Base-by-base conservation (phyloP, 345 rosid species). In the Durio zibethinus region DNA sequence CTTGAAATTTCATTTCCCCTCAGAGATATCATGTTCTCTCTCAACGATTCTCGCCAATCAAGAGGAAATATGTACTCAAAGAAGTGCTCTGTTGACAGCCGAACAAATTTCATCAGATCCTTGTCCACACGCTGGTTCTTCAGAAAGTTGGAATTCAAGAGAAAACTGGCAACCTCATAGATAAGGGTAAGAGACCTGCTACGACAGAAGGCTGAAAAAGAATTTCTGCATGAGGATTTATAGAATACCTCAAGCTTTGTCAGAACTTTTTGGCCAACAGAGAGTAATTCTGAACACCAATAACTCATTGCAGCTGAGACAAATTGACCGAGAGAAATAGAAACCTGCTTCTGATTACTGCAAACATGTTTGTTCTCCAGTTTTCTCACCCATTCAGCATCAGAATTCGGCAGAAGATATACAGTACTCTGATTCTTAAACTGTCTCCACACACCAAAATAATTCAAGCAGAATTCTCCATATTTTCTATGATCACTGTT, bases 391-490 rank as follows among this genome's bases (percentile, higher is more conserved):
- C 90, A 85, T 10, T 82, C 69, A 62, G 86, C 85, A 73, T 81
- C 71, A 27, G 80, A 52, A 59, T 81, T 82, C 65, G 81, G 21
- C 38, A 87, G 77, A 74, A 74, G 43, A 84, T 69, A 88, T 15
- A 61, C 52, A 50, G 77, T 11, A 4, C 48, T 73, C 38, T 3
- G 15, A 77, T 43, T 48, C 40, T 64, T 52, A 42, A 48, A 7
- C 31, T 79, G 76, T 78, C 74, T 83, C 74, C 79, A 73, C 18
- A 85, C 88, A 15, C 88, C 90, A 57, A 87, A 76, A 81, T 84
- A 88, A 56, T 84, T 76, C 72, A 86, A 56, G 72, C 88, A 86
- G 81, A 88, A 88, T 18, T 83, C 82, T 33, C 77, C 80, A 71
- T 59, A 79, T 0, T n/a, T 66, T 53, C 31, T 54, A 11, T 45